These are phyloP conservation scores for Plicaturopsis crispa DNA, from an alignment of 768 basidiomycete genomes.

Conservation along the genomic window DNA sequence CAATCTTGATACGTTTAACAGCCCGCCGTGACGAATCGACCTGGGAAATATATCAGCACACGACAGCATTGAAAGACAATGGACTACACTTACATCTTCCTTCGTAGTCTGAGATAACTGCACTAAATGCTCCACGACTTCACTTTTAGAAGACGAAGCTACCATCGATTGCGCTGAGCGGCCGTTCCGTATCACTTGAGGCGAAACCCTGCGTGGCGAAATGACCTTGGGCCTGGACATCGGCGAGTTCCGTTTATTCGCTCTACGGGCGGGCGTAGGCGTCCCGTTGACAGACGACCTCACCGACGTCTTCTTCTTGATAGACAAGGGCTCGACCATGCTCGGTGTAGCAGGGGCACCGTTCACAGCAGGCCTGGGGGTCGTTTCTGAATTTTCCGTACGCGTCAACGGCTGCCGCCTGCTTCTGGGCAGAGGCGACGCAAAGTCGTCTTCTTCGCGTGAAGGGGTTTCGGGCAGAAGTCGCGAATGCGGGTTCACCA, in stretches of 20 bases:
- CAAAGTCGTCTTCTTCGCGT: conserved; percentile 20
- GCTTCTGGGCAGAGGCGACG: conserved; percentile 59
- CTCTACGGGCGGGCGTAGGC: conserved; percentile 22
- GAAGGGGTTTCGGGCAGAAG: conserved; percentile 16
- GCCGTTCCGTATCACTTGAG: conserved; percentile 34
- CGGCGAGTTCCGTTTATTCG: conserved; percentile 42
- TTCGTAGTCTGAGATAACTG: conserved; percentile 45
- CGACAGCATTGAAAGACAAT: background rate
- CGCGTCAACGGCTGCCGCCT: conserved; percentile 61
- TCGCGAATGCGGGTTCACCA: conserved; percentile 18
- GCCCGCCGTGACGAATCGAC: conserved; percentile 63
- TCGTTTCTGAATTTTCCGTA: conserved; percentile 42
- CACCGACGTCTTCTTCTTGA: conserved; percentile 76
- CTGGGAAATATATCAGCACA: conserved; percentile 27
- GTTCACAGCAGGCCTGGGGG: conserved; percentile 34
- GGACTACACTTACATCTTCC: conserved; percentile 49
- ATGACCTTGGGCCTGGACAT: conserved; percentile 36
- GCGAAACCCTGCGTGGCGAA: conserved; percentile 49
- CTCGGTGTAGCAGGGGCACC: conserved; percentile 27
- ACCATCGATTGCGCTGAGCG: conserved; percentile 8
- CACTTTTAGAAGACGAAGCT: conserved; percentile 23
- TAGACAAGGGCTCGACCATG: conserved; percentile 69
- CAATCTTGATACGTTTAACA: conserved; percentile 70
- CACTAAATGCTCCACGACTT: conserved; percentile 38
- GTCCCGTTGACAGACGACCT: conserved; percentile 33